Conservation (phyloP, 139 green algal genomes). For the Zygnema cylindricum region DNA sequence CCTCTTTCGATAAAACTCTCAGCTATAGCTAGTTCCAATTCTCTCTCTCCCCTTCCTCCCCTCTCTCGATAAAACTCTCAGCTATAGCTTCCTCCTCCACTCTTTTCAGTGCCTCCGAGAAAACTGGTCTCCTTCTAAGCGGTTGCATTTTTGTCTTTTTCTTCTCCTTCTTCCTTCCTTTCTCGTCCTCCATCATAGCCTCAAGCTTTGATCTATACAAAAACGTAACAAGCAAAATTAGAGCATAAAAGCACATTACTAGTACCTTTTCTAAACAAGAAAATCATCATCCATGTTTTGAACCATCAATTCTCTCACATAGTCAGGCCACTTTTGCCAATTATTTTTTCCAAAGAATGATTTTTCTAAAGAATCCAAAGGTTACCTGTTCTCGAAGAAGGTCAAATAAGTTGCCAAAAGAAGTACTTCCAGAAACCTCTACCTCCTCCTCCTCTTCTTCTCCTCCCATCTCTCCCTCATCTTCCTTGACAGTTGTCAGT, state of each 20-base stretch:
- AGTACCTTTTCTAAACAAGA: not conserved
- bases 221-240: too few species aligned
- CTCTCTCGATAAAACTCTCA: too few species aligned
- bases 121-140: conserved; percentile 79
- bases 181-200: conserved; percentile 59
- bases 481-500: conserved; percentile 27
- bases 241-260: not conserved
- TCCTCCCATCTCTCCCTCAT: conserved; percentile 12
- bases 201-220: conserved; percentile 45
- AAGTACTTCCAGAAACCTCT: not conserved
- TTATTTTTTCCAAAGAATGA: not conserved
- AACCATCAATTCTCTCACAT: too few species aligned
- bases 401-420: conserved; percentile 41
- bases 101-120: conserved; percentile 91
- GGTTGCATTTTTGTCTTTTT: conserved; percentile 71
- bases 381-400: conserved; percentile 34
- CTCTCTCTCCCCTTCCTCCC: too few species aligned
- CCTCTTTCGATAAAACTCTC: too few species aligned
- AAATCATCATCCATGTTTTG: too few species aligned
- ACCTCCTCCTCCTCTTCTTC: conserved; percentile 51
- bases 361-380: too few species aligned
- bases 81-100: too few species aligned
- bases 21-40: too few species aligned
- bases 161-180: not conserved
- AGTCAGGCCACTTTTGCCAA: not conserved